Percentiles rank a stretch among this genome's conserved stretches.
Evolutionary conservation across 768 basidiomycete genomes (phyloP).

Genomic region (Cystofilobasidium ferigula): DNA sequence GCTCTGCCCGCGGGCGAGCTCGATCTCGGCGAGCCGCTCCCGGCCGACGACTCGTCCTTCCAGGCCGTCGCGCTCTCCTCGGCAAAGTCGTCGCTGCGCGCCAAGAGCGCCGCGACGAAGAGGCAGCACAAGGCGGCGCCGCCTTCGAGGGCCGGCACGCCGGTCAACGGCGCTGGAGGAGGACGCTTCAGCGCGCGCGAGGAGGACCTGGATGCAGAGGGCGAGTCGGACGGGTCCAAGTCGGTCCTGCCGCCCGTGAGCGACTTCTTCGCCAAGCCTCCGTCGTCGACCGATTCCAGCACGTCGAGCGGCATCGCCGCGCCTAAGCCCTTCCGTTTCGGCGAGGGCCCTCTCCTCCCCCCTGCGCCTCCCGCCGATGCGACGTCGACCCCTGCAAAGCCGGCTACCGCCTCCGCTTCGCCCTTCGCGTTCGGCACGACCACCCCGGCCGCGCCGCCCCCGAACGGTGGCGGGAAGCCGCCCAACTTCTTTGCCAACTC

Average conservation of each 20-base stretch:
- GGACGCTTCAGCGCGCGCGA: not conserved
- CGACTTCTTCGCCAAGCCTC: not conserved
- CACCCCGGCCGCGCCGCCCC: not conserved
- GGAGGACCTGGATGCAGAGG: not conserved
- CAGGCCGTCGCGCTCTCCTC: not conserved
- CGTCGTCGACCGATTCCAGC: not conserved
- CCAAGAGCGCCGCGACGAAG: not conserved
- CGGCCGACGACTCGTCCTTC: constrained; percentile 1
- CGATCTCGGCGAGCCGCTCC: not conserved
- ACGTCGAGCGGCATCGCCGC: not conserved
- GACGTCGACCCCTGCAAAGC: not conserved
- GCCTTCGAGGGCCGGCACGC: not conserved
- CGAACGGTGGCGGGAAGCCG: no score
- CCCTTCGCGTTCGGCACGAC: not conserved
- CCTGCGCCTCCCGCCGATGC: not conserved
- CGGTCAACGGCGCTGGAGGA: not conserved
- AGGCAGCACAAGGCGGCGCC: not conserved
- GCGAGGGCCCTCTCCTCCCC: not conserved
- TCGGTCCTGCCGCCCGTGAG: not conserved
- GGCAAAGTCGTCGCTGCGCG: not conserved
- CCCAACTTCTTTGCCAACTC: no score
- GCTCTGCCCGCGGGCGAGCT: not conserved
- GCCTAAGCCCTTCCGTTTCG: constrained; percentile 1
- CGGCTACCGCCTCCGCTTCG: not conserved
- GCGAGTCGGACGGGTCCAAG: not conserved